Conservation (phyloP, 495 filamentous ascomycete species). For the Penicillium paradoxum region DNA sequence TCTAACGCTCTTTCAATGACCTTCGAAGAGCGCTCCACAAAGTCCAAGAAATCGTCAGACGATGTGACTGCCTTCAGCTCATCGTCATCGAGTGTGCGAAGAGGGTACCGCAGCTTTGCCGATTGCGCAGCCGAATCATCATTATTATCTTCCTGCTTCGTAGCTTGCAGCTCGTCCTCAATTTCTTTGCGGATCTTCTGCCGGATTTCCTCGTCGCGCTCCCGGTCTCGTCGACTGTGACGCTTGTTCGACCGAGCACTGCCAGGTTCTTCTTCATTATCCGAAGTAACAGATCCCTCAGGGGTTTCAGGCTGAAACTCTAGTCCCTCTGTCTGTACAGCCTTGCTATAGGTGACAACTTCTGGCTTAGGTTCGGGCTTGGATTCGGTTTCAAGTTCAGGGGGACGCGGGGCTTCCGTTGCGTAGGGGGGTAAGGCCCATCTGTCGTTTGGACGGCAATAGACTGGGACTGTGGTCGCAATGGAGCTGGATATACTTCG, state of each 20-base stretch:
- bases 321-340: conserved; percentile 70
- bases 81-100: conserved; percentile 74
- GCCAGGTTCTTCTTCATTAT: conserved; percentile 56
- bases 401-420: conserved; percentile 64
- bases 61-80: conserved; percentile 88
- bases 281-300: conserved; percentile 60
- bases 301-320: conserved; percentile 28
- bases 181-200: conserved; percentile 83
- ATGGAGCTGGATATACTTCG: conserved; percentile 40
- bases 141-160: conserved; percentile 53
- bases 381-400: conserved; percentile 68
- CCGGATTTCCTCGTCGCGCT: conserved; percentile 82
- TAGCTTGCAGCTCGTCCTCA: conserved; percentile 78
- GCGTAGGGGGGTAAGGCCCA: conserved; percentile 63
- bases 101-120: conserved; percentile 61
- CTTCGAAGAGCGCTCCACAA: conserved; percentile 92
- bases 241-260: conserved; percentile 52
- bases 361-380: conserved; percentile 69
- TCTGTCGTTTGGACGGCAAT: conserved; percentile 67
- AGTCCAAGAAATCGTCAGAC: conserved; percentile 89
- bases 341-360: conserved; percentile 90
- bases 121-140: conserved; percentile 38
- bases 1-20: conserved; percentile 95
- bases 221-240: conserved; percentile 67
- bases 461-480: conserved; percentile 38